Percentiles rank a stretch among this genome's conserved stretches.
phyloP scores from a whole-genome alignment of 2,329 filamentous ascomycete genomes.

The Plenodomus biglobosus region DNA sequence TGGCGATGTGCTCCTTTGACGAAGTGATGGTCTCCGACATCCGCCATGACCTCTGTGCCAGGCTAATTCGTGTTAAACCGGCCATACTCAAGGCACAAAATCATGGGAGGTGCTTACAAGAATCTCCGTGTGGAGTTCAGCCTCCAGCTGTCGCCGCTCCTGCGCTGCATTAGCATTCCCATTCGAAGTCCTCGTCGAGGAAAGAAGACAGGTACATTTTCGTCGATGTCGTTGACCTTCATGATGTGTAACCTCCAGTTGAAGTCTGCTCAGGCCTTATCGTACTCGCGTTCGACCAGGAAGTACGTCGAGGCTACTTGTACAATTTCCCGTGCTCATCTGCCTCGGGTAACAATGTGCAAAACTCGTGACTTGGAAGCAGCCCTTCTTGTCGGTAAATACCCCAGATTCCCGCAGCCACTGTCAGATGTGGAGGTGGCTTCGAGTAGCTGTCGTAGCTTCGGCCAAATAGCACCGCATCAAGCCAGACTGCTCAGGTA shows the following conservation, averaged over 20 bases:
- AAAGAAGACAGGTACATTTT: constrained; percentile 6
- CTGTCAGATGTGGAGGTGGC: not conserved
- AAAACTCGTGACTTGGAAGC: not conserved
- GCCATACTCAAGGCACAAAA: not conserved
- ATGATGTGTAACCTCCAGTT: constrained; percentile 2
- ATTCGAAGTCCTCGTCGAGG: no score
- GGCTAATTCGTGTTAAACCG: constrained; percentile 30
- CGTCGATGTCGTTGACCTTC: constrained; percentile 10
- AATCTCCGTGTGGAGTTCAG: constrained; percentile 57
- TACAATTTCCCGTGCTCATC: not conserved
- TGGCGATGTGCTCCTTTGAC: constrained; percentile 54
- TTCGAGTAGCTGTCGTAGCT: not conserved
- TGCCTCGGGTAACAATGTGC: not conserved
- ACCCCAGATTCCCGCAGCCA: not conserved
- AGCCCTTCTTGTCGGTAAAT: not conserved
- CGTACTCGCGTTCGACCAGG: not conserved
- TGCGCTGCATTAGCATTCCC: constrained; percentile 15
- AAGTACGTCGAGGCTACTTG: not conserved
- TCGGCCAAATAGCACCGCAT: not conserved
- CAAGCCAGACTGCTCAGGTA: not conserved
- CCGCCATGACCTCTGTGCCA: constrained; percentile 62
- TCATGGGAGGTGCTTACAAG: constrained; percentile 30
- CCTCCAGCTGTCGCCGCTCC: constrained; percentile 52
- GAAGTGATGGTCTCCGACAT: constrained; percentile 65
- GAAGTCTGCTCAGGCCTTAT: not conserved